Evolutionary conservation across 805 yeast genomes (phyloP).

Genomic region (Candida pini): DNA sequence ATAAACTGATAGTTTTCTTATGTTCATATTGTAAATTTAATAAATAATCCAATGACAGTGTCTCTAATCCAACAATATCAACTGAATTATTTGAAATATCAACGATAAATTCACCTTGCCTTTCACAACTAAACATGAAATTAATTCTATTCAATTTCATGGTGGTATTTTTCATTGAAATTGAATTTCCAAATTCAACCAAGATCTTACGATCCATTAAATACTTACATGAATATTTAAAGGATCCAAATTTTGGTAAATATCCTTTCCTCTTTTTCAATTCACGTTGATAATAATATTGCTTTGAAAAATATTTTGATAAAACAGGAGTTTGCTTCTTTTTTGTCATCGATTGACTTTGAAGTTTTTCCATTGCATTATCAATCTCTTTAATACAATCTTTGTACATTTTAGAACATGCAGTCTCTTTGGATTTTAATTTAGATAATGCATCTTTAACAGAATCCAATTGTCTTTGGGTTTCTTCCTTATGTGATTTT

Average conservation of each 20-base stretch:
- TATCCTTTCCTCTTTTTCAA: slow-evolving; percentile 60
- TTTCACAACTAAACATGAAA: slow-evolving; percentile 71
- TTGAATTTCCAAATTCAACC: slow-evolving; percentile 36
- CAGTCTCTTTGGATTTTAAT: slow-evolving; percentile 39
- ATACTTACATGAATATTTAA: slow-evolving; percentile 69
- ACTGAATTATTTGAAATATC: slow-evolving; percentile 59
- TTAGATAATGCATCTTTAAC: slow-evolving; percentile 39
- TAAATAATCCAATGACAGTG: slow-evolving; percentile 64
- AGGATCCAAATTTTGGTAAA: slow-evolving; percentile 70
- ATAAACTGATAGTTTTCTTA: slow-evolving; percentile 45
- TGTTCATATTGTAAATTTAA: slow-evolving; percentile 71
- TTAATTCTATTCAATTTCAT: slow-evolving; percentile 61
- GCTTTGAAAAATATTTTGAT: slow-evolving; percentile 54
- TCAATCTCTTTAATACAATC: slow-evolving; percentile 47
- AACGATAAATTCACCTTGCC: slow-evolving; percentile 64
- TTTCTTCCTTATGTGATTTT: slow-evolving; percentile 36
- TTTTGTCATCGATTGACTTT: slow-evolving; percentile 40
- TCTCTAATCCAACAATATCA: slow-evolving; percentile 33
- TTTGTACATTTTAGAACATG: slow-evolving; percentile 36
- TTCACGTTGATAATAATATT: slow-evolving; percentile 69
- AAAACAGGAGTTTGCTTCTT: slow-evolving; percentile 27
- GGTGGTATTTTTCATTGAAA: slow-evolving; percentile 18
- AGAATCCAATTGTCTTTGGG: slow-evolving; percentile 36
- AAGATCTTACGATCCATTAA: slow-evolving; percentile 69
- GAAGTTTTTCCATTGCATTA: slow-evolving; percentile 35